Conservation (phyloP, 495 filamentous ascomycete species). For the Aspergillus olivimuriae region DNA sequence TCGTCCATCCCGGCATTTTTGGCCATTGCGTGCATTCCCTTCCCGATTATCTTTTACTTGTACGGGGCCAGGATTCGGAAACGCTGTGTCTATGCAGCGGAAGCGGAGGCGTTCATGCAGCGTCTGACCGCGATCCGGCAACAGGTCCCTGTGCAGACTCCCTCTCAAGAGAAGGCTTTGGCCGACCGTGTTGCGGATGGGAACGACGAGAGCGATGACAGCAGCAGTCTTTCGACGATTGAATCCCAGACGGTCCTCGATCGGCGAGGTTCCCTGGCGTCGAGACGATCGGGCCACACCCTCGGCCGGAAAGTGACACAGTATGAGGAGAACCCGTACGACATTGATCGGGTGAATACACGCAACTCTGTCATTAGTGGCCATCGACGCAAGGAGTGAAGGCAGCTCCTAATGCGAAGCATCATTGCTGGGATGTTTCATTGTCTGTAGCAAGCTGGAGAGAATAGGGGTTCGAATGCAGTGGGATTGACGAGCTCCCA, state of each 20-base stretch:
- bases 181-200: no score
- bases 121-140: constrained; percentile 22
- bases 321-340: constrained; percentile 35
- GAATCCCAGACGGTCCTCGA: constrained; percentile 13
- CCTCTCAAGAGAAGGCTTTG: constrained; percentile 5
- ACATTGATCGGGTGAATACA: constrained; percentile 34
- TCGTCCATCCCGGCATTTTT: constrained; percentile 68
- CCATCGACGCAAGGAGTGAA: constrained; percentile 2
- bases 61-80: constrained; percentile 59
- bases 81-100: constrained; percentile 61
- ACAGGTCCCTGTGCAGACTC: constrained; percentile 3
- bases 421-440: neutral
- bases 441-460: no score
- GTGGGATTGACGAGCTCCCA: no score
- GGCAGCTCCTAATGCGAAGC: neutral
- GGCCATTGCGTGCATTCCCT: constrained; percentile 61
- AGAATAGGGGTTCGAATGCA: no score
- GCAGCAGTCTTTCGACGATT: constrained; percentile 21
- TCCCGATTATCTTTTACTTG: constrained; percentile 66
- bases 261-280: constrained; percentile 13
- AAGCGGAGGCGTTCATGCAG: constrained; percentile 31
- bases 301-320: constrained; percentile 21
- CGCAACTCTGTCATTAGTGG: constrained; percentile 25
- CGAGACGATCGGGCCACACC: constrained; percentile 25
- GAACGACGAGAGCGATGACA: constrained; percentile 10